Evolutionary conservation across 2,329 filamentous ascomycete genomes (phyloP).

Genomic region (Pseudogymnoascus sp.): DNA sequence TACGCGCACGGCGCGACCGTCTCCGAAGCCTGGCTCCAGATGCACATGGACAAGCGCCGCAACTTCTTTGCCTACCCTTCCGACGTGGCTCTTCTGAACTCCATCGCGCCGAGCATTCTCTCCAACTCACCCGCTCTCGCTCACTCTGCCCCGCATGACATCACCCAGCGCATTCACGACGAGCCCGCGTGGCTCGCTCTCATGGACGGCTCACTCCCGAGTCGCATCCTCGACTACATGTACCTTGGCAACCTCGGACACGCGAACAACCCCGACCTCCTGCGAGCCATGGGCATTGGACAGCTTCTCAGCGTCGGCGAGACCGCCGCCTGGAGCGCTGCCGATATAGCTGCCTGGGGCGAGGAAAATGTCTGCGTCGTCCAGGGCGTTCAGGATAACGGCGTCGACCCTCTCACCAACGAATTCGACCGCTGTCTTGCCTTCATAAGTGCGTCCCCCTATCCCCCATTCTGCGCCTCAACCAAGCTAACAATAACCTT

Average conservation of each 20-base stretch:
- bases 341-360: conserved; percentile 66
- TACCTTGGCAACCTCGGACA: conserved; percentile 91
- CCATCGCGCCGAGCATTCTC: conserved; percentile 69
- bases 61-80: conserved; percentile 97
- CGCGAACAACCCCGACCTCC: conserved; percentile 83
- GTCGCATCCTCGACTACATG: conserved; percentile 84
- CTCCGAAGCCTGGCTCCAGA: conserved; percentile 76
- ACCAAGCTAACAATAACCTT: conserved; percentile 14
- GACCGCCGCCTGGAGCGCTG: conserved; percentile 70
- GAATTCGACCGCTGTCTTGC: conserved; percentile 80
- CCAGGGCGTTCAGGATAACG: conserved; percentile 89
- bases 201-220: conserved; percentile 86
- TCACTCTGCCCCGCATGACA: conserved; percentile 45
- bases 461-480: not conserved
- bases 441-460: conserved; percentile 70
- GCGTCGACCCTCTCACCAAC: conserved; percentile 81
- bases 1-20: conserved; percentile 77
- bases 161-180: conserved; percentile 44
- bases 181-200: conserved; percentile 75
- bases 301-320: conserved; percentile 92
- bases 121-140: conserved; percentile 54
- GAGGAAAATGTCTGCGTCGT: conserved; percentile 71
- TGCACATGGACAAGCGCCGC: conserved; percentile 72
- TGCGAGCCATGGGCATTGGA: conserved; percentile 72
- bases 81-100: conserved; percentile 74